Percentiles rank a stretch among this genome's conserved stretches.
Conservation (phyloP, 163 green algal genomes). For the Smithsoniella earleae region DNA sequence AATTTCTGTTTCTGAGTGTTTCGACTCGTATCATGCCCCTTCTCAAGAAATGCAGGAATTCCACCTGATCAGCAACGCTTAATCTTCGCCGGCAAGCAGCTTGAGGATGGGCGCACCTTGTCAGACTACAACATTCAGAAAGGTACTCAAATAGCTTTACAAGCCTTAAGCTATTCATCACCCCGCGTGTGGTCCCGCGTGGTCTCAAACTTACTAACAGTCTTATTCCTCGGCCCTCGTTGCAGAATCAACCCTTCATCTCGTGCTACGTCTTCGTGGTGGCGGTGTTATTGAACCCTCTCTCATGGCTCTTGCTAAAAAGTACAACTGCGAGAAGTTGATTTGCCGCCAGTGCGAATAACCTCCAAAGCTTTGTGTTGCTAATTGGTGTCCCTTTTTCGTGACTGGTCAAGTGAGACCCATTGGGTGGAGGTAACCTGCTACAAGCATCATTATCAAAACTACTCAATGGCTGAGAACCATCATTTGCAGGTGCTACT, state of each 20-base stretch:
- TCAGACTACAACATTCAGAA: slow-evolving; percentile 75
- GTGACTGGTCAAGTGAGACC: no score
- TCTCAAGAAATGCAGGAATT: slow-evolving; percentile 56
- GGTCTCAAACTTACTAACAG: not conserved
- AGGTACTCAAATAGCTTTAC: slow-evolving; percentile 25
- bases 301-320: slow-evolving; percentile 92
- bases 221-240: not conserved
- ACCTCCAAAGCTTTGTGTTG: no score
- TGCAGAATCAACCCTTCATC: slow-evolving; percentile 75
- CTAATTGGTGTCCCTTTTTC: no score
- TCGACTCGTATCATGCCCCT: no score
- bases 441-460: no score
- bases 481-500: slow-evolving; percentile 84
- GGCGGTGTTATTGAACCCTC: slow-evolving; percentile 96
- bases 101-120: slow-evolving; percentile 80
- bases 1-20: no score
- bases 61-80: slow-evolving; percentile 92
- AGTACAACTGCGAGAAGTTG: slow-evolving; percentile 99
- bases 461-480: no score
- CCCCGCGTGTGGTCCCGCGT: not conserved
- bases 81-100: slow-evolving; percentile 96
- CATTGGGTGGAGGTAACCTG: no score
- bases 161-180: not conserved
- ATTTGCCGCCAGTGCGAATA: slow-evolving; percentile 99
- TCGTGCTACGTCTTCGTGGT: slow-evolving; percentile 74